A percentile compares a stretch with the other conserved stretches of the same genome.
phyloP scores from a whole-genome alignment of 192 early-diverging fungal genomes.

The Mortierella antarctica region DNA sequence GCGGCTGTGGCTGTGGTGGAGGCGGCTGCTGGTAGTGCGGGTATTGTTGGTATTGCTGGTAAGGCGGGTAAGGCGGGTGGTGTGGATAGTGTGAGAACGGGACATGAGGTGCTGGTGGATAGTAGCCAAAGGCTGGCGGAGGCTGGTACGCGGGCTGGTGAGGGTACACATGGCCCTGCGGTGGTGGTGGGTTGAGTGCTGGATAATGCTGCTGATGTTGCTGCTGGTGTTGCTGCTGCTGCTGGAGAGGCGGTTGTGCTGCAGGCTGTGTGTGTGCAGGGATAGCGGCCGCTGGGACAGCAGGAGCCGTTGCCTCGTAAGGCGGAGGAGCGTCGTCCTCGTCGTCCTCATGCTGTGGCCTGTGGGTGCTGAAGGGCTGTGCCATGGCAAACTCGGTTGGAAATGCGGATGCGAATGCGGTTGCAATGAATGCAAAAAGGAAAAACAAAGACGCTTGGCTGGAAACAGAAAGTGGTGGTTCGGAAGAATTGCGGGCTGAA shows the following conservation, averaged over 20 bases:
- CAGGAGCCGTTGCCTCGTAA: slow-evolving; percentile 21
- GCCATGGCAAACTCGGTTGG: slow-evolving; percentile 7
- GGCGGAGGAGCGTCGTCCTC: slow-evolving; percentile 37
- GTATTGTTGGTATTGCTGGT: neutral
- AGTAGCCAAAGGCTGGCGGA: slow-evolving; percentile 18
- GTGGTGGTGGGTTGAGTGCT: slow-evolving; percentile 10
- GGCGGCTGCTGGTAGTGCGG: neutral
- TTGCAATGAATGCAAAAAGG: neutral
- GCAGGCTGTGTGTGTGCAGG: neutral
- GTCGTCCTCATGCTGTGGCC: slow-evolving; percentile 16
- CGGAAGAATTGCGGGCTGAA: too few relatives aligned
- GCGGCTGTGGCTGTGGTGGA: neutral
- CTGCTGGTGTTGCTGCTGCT: slow-evolving; percentile 1
- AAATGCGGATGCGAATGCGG: neutral
- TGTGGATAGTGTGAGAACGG: too few relatives aligned
- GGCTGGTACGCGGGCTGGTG: neutral
- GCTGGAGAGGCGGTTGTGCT: neutral
- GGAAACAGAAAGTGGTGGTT: too few relatives aligned
- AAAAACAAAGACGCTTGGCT: neutral
- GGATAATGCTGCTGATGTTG: slow-evolving; percentile 12
- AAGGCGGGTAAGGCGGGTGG: neutral
- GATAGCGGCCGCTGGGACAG: neutral
- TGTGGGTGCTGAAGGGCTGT: slow-evolving; percentile 5
- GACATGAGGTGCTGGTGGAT: neutral
- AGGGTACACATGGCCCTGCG: neutral